phyloP scores from a whole-genome alignment of 768 basidiomycete species.

The Chalciporus chontae region DNA sequence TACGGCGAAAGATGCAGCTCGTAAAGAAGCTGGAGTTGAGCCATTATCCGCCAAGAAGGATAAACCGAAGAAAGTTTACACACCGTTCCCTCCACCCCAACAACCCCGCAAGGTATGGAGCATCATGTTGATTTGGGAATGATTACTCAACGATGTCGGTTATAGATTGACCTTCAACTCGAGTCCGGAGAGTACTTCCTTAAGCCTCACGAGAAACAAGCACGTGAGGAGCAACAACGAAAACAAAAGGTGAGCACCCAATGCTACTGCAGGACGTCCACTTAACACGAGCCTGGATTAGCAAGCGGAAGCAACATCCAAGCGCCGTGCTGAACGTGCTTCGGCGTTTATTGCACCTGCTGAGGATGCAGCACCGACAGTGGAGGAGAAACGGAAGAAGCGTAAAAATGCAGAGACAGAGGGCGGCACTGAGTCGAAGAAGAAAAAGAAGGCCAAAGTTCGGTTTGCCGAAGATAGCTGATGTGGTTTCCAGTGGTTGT shows the following conservation, averaged over 20 bases:
- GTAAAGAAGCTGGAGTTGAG: slow-evolving; percentile 62
- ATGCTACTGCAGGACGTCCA: not conserved
- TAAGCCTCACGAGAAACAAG: slow-evolving; percentile 83
- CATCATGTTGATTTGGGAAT: not conserved
- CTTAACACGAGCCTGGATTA: slow-evolving; percentile 25
- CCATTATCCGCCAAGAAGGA: slow-evolving; percentile 37
- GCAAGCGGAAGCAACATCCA: slow-evolving; percentile 76
- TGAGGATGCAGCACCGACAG: slow-evolving; percentile 69
- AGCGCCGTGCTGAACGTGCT: slow-evolving; percentile 75
- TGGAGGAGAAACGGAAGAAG: slow-evolving; percentile 72
- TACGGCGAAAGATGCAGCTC: slow-evolving; percentile 57
- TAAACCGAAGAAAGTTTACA: slow-evolving; percentile 85
- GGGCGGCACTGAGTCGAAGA: slow-evolving; percentile 38
- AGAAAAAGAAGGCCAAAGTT: slow-evolving; percentile 31
- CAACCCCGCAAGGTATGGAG: slow-evolving; percentile 77
- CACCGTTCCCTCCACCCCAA: slow-evolving; percentile 98
- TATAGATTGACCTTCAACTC: slow-evolving; percentile 84
- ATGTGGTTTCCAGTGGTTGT: slow-evolving; percentile 1
- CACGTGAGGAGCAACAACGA: slow-evolving; percentile 63
- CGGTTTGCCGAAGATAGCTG: slow-evolving; percentile 14
- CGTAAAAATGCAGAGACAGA: slow-evolving; percentile 44
- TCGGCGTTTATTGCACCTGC: slow-evolving; percentile 85
- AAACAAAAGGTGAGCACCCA: slow-evolving; percentile 56
- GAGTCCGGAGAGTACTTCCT: slow-evolving; percentile 99
- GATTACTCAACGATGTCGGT: slow-evolving; percentile 6